Evolutionary conservation across 2,329 filamentous ascomycete genomes (phyloP), one percentile per base, ranked within the genome.

Genomic region (Fusarium metavorans): DNA sequence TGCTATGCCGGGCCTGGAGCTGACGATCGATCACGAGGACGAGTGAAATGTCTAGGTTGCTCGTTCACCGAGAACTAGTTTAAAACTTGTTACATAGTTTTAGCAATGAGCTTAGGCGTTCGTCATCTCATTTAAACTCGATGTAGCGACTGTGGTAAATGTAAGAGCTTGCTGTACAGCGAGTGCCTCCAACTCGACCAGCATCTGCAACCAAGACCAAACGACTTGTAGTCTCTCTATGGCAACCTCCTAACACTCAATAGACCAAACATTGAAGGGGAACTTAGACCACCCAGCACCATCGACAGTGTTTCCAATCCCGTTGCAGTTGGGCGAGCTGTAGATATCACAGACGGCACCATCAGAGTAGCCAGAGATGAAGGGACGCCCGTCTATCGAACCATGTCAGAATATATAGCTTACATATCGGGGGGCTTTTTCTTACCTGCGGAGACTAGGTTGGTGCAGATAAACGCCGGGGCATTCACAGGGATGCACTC

Each of bases 401-500:
- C 0, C 5, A 8, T 8, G 34, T 57, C 20, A 57, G 20, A 11
- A 5, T 8, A 6, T 13, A 14, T 16, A 37, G 5, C 1, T 27
- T 25, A 1, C 6, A 25, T 18, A 8, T 35, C 39, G 5, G 4
- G 2, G 20, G 13, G 14, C 2, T 6, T 9, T 4, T 8, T 25
- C 32, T 7, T 57, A 37, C 54, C 54, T 27, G 34, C 54, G 2
- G 54, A 57, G 6, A 57, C 34, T 1, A 57, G 32, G 20, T 57
- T 57, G 20, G 54, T 57, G 32, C 54, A 57, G 34, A 57, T 57
- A 8, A 57, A 57, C 0, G 34, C 23, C 14, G 58, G 58, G 0
- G 58, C 58, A 3, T 61, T 20, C 7, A 61, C 39, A 13, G 58
- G 58, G 39, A 61, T 61, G 58, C 58, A 61, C 58, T 61, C 58